phyloP scores from a whole-genome alignment of 1,284 basidiomycete species.

The Grifola frondosa region DNA sequence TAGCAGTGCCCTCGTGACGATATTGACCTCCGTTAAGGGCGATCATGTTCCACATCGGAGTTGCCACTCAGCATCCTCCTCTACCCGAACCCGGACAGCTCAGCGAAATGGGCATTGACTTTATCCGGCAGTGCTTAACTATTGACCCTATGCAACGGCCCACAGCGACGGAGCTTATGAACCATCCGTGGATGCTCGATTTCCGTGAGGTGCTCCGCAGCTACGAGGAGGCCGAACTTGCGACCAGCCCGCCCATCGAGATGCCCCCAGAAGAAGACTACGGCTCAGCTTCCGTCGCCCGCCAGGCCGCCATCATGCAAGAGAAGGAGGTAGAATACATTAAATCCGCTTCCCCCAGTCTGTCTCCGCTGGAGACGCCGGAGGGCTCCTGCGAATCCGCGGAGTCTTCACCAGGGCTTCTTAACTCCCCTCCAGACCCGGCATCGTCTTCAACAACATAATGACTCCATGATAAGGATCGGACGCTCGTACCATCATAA shows the following conservation, averaged over 20 bases:
- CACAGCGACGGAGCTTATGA: constrained; percentile 81
- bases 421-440: constrained; percentile 1
- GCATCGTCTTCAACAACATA: too few relatives aligned
- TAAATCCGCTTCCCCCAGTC: constrained; percentile 31
- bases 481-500: constrained; percentile 1
- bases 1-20: background rate
- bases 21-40: constrained; percentile 56
- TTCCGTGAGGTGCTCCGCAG: constrained; percentile 68
- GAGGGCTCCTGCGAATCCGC: constrained; percentile 8
- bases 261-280: constrained; percentile 48
- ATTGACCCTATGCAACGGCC: constrained; percentile 88
- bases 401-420: constrained; percentile 10
- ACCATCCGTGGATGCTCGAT: constrained; percentile 89
- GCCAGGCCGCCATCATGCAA: constrained; percentile 55
- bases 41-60: constrained; percentile 99
- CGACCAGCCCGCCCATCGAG: constrained; percentile 46
- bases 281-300: constrained; percentile 52
- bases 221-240: constrained; percentile 66
- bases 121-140: constrained; percentile 89
- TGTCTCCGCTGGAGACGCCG: constrained; percentile 33
- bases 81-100: constrained; percentile 91
- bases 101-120: constrained; percentile 88
- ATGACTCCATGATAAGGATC: too few relatives aligned
- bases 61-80: constrained; percentile 95
- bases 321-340: constrained; percentile 62